These are phyloP conservation scores for Yamadazyma spencermartinsiae DNA, from an alignment of 1,139 yeast species.

Conservation along the genomic window DNA sequence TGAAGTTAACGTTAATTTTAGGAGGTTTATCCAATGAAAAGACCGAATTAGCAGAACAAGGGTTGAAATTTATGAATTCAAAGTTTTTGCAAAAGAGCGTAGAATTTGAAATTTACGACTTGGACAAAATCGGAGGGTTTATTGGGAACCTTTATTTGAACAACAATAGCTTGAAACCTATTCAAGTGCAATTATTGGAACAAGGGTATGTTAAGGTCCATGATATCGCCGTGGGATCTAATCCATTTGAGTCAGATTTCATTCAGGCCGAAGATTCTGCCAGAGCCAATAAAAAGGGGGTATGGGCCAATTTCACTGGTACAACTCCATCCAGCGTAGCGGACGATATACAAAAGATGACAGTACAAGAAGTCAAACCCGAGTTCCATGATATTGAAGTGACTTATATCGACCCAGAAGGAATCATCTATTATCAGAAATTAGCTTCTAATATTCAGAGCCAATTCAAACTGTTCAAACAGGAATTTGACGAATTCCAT, in stretches of 20 bases:
- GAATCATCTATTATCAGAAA: conserved; percentile 56
- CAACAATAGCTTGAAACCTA: conserved; percentile 50
- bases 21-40: conserved; percentile 68
- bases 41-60: conserved; percentile 50
- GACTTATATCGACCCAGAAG: conserved; percentile 49
- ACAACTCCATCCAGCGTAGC: neutral
- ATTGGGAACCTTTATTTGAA: conserved; percentile 68
- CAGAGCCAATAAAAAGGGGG: conserved; percentile 51
- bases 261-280: conserved; percentile 67
- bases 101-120: conserved; percentile 64
- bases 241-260: conserved; percentile 55
- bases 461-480: conserved; percentile 44
- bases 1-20: conserved; percentile 66
- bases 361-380: conserved; percentile 29
- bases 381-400: conserved; percentile 64
- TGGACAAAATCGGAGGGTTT: conserved; percentile 80
- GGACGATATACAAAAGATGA: neutral
- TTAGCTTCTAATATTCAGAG: conserved; percentile 36
- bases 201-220: conserved; percentile 69
- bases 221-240: conserved; percentile 61
- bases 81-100: conserved; percentile 72
- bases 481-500: conserved; percentile 47
- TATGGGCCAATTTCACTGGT: conserved; percentile 50
- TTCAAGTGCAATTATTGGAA: conserved; percentile 60
- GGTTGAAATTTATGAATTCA: conserved; percentile 54